Evolutionary conservation across 345 rosid genomes (phyloP).

Genomic region (Reutealis trisperma): DNA sequence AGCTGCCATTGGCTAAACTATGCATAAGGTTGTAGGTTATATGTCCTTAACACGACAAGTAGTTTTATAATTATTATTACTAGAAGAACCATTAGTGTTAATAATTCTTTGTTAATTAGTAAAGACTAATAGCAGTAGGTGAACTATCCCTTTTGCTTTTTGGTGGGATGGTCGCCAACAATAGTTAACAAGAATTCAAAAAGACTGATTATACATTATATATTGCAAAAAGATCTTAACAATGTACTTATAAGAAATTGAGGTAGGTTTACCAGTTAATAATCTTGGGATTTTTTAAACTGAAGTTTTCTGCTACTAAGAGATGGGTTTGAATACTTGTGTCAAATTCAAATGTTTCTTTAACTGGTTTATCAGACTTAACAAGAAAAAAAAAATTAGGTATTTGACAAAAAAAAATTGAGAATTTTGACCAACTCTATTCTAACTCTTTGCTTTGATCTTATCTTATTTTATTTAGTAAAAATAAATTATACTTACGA

Average conservation of each 20-base stretch:
- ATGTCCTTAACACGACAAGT: slow-evolving; percentile 17
- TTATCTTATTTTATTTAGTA: too few relatives aligned
- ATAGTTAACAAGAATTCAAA: not conserved
- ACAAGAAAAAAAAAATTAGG: too few relatives aligned
- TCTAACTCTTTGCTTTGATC: too few relatives aligned
- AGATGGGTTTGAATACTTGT: not conserved
- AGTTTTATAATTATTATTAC: not conserved
- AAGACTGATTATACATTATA: not conserved
- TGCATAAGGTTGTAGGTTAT: not conserved
- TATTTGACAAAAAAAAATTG: too few relatives aligned
- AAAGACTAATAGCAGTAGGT: slow-evolving; percentile 14
- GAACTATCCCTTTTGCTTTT: slow-evolving; percentile 18
- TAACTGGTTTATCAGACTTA: too few relatives aligned
- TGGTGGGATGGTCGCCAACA: slow-evolving; percentile 18
- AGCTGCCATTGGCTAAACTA: slow-evolving; percentile 3
- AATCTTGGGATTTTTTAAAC: not conserved
- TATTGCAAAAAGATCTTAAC: too few relatives aligned
- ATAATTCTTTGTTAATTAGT: not conserved
- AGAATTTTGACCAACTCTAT: too few relatives aligned
- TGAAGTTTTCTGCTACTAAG: too few relatives aligned
- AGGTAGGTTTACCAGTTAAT: not conserved
- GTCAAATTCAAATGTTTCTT: too few relatives aligned
- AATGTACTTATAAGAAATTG: too few relatives aligned
- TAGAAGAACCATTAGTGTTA: not conserved
- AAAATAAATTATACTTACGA: too few relatives aligned